These are phyloP conservation scores for Aspergillus jensenii DNA, from an alignment of 2,329 filamentous ascomycete genomes.

Conservation along the genomic window DNA sequence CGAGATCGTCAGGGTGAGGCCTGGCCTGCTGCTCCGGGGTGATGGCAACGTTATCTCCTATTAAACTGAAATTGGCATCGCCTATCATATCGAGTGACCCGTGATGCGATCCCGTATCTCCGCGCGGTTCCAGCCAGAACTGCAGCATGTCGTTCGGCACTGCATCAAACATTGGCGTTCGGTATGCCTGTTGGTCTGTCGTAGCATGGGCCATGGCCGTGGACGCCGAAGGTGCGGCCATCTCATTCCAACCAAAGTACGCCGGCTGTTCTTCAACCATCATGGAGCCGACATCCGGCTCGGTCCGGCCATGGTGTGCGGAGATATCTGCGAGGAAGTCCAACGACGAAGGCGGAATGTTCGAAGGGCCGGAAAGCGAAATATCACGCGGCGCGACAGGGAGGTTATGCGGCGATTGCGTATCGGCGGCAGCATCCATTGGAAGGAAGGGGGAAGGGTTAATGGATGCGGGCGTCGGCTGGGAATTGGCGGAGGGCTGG, in stretches of 20 bases:
- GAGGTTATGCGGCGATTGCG: constrained; percentile 16
- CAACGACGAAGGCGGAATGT: constrained; percentile 36
- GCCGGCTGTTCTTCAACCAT: constrained; percentile 30
- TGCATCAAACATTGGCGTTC: constrained; percentile 25
- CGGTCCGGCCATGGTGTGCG: constrained; percentile 32
- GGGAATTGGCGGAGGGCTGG: constrained; percentile 27
- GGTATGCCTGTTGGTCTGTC: constrained; percentile 21
- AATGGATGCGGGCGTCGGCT: constrained; percentile 20
- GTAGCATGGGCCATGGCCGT: not conserved
- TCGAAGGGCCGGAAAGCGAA: constrained; percentile 28
- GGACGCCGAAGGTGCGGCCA: constrained; percentile 12
- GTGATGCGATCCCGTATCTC: constrained; percentile 28
- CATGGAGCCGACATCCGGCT: constrained; percentile 27
- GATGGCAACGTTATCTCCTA: constrained; percentile 21
- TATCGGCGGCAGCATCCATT: constrained; percentile 7
- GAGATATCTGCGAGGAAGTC: constrained; percentile 42
- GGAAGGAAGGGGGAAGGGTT: constrained; percentile 20
- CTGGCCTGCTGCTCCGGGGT: constrained; percentile 25
- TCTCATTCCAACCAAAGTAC: constrained; percentile 34
- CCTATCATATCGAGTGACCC: constrained; percentile 30
- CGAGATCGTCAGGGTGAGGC: constrained; percentile 23
- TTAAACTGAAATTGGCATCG: constrained; percentile 25
- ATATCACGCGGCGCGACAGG: constrained; percentile 23
- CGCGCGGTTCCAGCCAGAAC: constrained; percentile 37
- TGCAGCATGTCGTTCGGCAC: constrained; percentile 35